phyloP scores from a whole-genome alignment of 805 yeast species.

The Cyberlindnera euphorbiae region DNA sequence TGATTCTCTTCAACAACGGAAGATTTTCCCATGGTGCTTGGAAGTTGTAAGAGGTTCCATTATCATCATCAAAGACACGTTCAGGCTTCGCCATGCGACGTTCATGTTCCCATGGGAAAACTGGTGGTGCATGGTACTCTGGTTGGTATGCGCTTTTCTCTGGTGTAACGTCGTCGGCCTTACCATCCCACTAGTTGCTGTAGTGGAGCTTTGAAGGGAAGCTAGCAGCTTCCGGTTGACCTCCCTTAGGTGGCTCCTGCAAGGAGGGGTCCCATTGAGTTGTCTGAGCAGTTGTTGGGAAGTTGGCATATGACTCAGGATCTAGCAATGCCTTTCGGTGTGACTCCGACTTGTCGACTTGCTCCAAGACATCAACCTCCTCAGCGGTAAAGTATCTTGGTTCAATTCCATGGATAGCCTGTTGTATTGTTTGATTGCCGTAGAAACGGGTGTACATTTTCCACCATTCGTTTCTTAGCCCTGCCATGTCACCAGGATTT shows the following conservation, averaged over 20 bases:
- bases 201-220: slow-evolving; percentile 20
- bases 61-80: slow-evolving; percentile 21
- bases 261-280: slow-evolving; percentile 40
- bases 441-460: slow-evolving; percentile 19
- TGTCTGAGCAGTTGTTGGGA: slow-evolving; percentile 16
- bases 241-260: slow-evolving; percentile 37
- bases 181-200: slow-evolving; percentile 18
- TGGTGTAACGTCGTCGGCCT: slow-evolving; percentile 3
- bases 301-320: slow-evolving; percentile 21
- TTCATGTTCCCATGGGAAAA: slow-evolving; percentile 30
- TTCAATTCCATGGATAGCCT: slow-evolving; percentile 22
- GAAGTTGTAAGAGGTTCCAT: slow-evolving; percentile 4
- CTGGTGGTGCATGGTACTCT: slow-evolving; percentile 18
- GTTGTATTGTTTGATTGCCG: slow-evolving; percentile 14
- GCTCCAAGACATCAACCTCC: neutral
- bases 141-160: slow-evolving; percentile 3
- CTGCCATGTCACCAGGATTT: slow-evolving; percentile 10
- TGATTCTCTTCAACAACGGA: slow-evolving; percentile 22
- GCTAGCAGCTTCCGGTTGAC: slow-evolving; percentile 24
- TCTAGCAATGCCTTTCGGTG: slow-evolving; percentile 14
- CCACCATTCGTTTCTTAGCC: slow-evolving; percentile 24
- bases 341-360: no score
- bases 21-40: slow-evolving; percentile 19
- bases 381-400: slow-evolving; percentile 18
- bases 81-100: slow-evolving; percentile 13